Evolutionary conservation across 352 stramenopile species (phyloP), one percentile per base, ranked within the genome.

Genomic region (Thalassiosira mediterranea): DNA sequence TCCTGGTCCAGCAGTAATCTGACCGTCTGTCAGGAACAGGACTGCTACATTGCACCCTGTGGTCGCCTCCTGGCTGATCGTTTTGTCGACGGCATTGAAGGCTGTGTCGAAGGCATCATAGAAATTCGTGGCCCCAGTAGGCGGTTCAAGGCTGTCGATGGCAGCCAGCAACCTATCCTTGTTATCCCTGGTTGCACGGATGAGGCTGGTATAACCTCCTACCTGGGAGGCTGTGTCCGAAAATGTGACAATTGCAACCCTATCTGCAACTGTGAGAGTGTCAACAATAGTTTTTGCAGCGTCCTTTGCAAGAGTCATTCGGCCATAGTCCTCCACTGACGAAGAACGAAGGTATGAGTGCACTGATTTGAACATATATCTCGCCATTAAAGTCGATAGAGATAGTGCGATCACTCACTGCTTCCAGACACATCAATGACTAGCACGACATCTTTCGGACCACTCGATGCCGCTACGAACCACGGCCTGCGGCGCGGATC

Each of bases 161-260:
- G 25, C 38, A 38, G 68, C 37, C 32, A 79, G 70, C 0, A 84
- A 5, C 2, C 37, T 15, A 26, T 78, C 58, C 58, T 88, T 86
- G 42, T 86, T 88, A n/a, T 79, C 66, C 10, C 42, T 65, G 0
- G 79, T 86, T 19, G 76, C 83, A 15, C 49, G 26, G 21, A 80
- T 60, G 1, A 85, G 57, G 3, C 23, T 37, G 5, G 21, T 47
- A 38, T 60, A 3, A 17, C 51, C 76, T 40, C 28, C 49, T 23
- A 79, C 19, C 10, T 47, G 32, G 3, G 65, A 37, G 42, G 71
- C 68, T 7, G 15, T 15, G 15, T 62, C 37, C 26, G 57, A 76
- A 31, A 88, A 89, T 1, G 46, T n/a, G 1, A 89, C 62, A 7
- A 88, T 72, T 0, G 72, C 60, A 61, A 89, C 32, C 46, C 65